A percentile compares a stretch with the other conserved stretches of the same genome.
Evolutionary conservation across 257 asterid species (phyloP).

Genomic region (Solanum medicagineum): DNA sequence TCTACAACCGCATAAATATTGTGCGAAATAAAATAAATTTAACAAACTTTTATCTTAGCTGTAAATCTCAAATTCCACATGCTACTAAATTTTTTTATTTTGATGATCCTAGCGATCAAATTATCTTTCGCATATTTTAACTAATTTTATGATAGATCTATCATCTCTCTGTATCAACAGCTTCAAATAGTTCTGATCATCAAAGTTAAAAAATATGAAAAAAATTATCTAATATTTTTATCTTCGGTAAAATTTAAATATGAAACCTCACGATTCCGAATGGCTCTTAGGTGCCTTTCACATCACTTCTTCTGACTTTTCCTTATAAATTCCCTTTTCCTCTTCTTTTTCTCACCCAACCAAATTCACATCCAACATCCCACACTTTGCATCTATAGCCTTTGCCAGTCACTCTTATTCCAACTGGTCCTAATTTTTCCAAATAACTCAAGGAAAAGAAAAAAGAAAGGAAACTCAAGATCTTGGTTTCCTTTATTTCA

Average conservation of each 20-base stretch:
- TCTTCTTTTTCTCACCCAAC: neutral
- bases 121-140: accelerated
- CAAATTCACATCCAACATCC: conserved; percentile 26
- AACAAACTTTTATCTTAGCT: neutral
- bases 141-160: neutral
- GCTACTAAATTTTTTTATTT: neutral
- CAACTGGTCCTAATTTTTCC: conserved; percentile 32
- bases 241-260: no score
- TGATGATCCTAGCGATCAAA: no score
- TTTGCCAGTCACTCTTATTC: conserved; percentile 59
- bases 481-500: neutral
- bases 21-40: neutral
- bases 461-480: neutral
- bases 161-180: neutral
- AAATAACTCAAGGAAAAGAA: neutral
- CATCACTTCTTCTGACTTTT: neutral
- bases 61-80: neutral
- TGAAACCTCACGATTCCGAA: no score
- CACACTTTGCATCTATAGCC: conserved; percentile 72
- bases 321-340: conserved; percentile 20
- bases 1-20: neutral
- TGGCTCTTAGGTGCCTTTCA: no score
- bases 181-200: no score
- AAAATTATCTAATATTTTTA: no score
- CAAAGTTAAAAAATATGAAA: no score